Percentiles rank a stretch among this genome's conserved stretches.
phyloP scores from a whole-genome alignment of 2,329 filamentous ascomycete genomes.

The Annulohypoxylon truncatum region DNA sequence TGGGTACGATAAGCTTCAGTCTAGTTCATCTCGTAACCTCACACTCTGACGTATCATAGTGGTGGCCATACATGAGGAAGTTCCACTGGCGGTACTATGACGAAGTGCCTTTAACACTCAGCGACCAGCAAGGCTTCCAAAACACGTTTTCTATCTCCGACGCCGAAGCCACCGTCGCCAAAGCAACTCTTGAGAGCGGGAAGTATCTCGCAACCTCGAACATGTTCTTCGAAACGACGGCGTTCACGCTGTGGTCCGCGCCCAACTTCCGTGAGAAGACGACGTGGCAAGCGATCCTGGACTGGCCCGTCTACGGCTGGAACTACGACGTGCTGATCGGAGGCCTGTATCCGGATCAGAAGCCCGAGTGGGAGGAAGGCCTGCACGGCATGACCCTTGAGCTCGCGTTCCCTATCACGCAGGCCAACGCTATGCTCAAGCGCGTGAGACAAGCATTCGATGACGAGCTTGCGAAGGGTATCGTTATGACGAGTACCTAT shows the following conservation, averaged over 20 bases:
- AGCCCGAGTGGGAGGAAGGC: slow-evolving; percentile 62
- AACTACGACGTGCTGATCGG: slow-evolving; percentile 66
- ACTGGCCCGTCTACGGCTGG: slow-evolving; percentile 65
- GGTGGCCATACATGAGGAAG: slow-evolving; percentile 63
- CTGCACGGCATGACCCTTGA: slow-evolving; percentile 62
- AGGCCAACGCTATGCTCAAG: slow-evolving; percentile 62
- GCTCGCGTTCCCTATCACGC: slow-evolving; percentile 63
- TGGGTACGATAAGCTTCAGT: slow-evolving; percentile 54
- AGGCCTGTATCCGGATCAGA: slow-evolving; percentile 61
- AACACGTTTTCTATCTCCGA: slow-evolving; percentile 63
- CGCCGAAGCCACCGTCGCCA: slow-evolving; percentile 56
- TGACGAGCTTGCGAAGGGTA: slow-evolving; percentile 56
- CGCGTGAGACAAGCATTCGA: slow-evolving; percentile 62
- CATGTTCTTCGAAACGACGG: slow-evolving; percentile 61
- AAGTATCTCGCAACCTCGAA: slow-evolving; percentile 61
- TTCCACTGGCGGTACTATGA: slow-evolving; percentile 67
- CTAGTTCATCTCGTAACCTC: background rate
- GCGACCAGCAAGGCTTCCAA: slow-evolving; percentile 61
- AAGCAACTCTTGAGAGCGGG: slow-evolving; percentile 58
- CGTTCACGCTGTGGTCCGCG: slow-evolving; percentile 61
- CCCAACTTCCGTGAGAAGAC: slow-evolving; percentile 65
- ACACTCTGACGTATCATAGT: slow-evolving; percentile 49
- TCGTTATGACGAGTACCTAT: slow-evolving; percentile 62
- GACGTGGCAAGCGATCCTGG: slow-evolving; percentile 55
- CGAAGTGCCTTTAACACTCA: slow-evolving; percentile 54